Conservation (phyloP, 2,329 filamentous ascomycete species). For the Colletotrichum costaricense region DNA sequence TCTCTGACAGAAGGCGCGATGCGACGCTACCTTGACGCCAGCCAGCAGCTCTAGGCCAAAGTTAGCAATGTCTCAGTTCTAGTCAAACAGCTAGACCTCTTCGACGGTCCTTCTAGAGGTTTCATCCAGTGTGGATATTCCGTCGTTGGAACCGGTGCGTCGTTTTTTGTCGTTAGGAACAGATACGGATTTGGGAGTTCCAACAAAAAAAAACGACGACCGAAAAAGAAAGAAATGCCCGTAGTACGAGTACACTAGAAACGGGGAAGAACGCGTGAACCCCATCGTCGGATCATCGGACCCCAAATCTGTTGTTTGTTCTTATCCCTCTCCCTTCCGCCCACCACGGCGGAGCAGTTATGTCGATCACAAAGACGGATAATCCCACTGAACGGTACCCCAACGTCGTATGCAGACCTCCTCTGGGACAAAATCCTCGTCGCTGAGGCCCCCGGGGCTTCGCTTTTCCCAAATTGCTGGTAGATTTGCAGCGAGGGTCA, state of each 20-base stretch:
- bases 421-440: not conserved
- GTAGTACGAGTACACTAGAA: not conserved
- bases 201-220: not conserved
- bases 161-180: too few relatives aligned
- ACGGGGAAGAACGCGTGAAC: constrained; percentile 2
- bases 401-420: constrained; percentile 1
- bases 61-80: not conserved
- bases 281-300: constrained; percentile 16
- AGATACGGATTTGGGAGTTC: not conserved
- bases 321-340: not conserved
- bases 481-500: not conserved
- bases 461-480: constrained; percentile 9
- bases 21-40: constrained; percentile 16
- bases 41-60: not conserved
- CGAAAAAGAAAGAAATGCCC: constrained; percentile 2
- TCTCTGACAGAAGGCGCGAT: constrained; percentile 8
- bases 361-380: constrained; percentile 22
- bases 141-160: not conserved
- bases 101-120: constrained; percentile 15
- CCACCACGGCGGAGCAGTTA: not conserved
- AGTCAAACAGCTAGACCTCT: not conserved
- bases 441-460: not conserved
- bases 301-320: not conserved
- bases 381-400: not conserved
- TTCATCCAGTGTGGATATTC: constrained; percentile 6